Base-by-base conservation (phyloP, 768 basidiomycete species). In the Podaxis mareebaensis region DNA sequence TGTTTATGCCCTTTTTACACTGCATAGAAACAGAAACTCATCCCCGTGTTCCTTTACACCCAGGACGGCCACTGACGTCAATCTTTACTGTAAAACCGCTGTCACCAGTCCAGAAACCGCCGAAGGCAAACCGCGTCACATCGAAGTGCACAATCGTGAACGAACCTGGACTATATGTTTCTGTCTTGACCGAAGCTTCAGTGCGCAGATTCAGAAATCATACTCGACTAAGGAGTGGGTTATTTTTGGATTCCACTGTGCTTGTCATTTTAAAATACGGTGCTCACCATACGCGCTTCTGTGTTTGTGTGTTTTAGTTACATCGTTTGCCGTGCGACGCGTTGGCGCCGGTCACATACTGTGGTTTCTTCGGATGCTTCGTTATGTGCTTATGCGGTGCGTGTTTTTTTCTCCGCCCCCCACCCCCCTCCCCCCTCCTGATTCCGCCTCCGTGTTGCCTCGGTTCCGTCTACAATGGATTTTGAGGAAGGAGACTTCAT, bases 201-300 rank as follows among this genome's bases (percentile, higher is more conserved):
- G 94, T 67, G 92, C 96, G 0, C 95, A 96, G 76, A 94, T 98
- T 94, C 96, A 96, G 49, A 98, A 97, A 76, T 96, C 96, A 3
- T 88, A 92, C 71, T 87, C 90, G 2, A 89, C 98, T 67, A 88
- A 90, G 72, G 96, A 99, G 93, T 95, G 72, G 68, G 93, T 83
- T 30, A 33, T 59, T 61, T 49, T 60, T 38, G n/a, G 10, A n/a
- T 26, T 42, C 38, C 13, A n/a, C 24, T 22, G 10, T 12, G 20
- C 42, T 4, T 51, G 38, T 8, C 55, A 17, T 53, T 42, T 53
- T 15, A 1, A 7, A 26, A 13, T 8, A 33, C 58, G 36, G 52
- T 48, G 49, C 28, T 46, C 54, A 42, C 40, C 61, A 42, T 54
- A 64, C 64, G 54, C 62, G 30, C 40, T 40, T 40, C 26, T 64